Evolutionary conservation across 352 stramenopile genomes (phyloP), one percentile per base, ranked within the genome.

Genomic region (Globisporangium sylvaticum): DNA sequence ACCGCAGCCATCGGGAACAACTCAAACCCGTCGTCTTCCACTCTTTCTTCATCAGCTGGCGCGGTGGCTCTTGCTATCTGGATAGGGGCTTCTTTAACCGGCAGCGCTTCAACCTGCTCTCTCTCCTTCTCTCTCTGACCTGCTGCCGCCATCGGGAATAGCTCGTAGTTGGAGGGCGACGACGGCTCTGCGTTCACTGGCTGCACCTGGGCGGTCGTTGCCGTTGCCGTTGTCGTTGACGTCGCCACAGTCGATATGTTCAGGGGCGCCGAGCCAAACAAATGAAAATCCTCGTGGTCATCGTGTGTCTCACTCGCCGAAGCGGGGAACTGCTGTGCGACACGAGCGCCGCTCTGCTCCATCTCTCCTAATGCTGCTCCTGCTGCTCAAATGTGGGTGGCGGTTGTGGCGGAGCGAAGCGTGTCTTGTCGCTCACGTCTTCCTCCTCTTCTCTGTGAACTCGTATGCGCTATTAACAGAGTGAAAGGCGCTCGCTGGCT

Each of bases 151-250:
- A 71, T 61, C 14, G 79, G 77, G 60, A 83, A 84, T 5, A 87
- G 73, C 24, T 87, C 75, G 60, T 76, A 81, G 22, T 71, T 74
- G 29, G 54, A 65, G 10, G 75, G 68, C 2, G 75, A 81, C 54
- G 46, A 52, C 14, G 65, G 46, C 15, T 61, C 37, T 55, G 59
- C 39, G 20, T 37, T 57, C 27, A 29, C 44, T 18, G 42, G 10
- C 9, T 57, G 25, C 27, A 42, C 12, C 3, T 37, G 39, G 3
- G 25, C 42, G 1, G 31, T 27, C 22, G n/a, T 27, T 25, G 34
- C 32, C 22, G 57, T 14, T n/a, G 58, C 18, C 1, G 32, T 37
- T 14, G 42, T 60, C 22, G 32, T 42, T 4, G 42, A 54, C 22
- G 32, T 37, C 4, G 64, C 44, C 15, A 37, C 25, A 42, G 53